Base-by-base conservation (phyloP, 345 rosid species). In the Populus ilicifolia region DNA sequence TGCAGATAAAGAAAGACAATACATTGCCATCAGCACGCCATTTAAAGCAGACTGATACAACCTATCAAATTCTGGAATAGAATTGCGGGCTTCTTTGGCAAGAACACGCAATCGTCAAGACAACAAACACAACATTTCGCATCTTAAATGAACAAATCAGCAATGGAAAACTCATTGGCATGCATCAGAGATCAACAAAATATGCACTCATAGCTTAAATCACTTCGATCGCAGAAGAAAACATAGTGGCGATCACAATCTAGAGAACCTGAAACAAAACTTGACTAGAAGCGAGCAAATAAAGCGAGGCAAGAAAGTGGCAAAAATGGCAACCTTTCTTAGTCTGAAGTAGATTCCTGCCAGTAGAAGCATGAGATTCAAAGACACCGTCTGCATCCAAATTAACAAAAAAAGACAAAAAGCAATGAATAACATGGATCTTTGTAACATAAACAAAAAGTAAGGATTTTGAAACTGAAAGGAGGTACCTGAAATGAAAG, bases 281-380 rank as follows among this genome's bases (percentile, higher is more conserved):
- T 39, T 17, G 27, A 61, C 18, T 33, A 41, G 27, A 75, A 54
- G 2, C 30, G 23, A 66, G 54, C 21, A 21, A 52, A 43, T 30
- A 50, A 35, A 43, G 0, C 70, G 64, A n/a, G 35, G 39, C 50
- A n/a, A 48, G 38, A 54, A 33, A 30, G 65, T 70, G 56, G 56
- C 43, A 12, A 18, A 76, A 38, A 39, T 67, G 29, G 35, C 73
- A 70, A 92, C 97, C 84, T 89, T 92, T 90, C 85, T 81, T 88
- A 70, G 95, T 81, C 80, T 87, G 88, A 69, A 90, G 93, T 61
- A 92, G 91, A 78, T 71, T 90, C 72, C 94, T 87, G 73, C 87
- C 86, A 62, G 80, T 71, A 72, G 76, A 81, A 74, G 72, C 75
- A 62, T 76, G 84, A 73, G 86, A 89, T 77, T 82, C 78, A 18